A percentile compares a stretch with the other conserved stretches of the same genome.
Conservation (phyloP, 768 basidiomycete genomes). For the Tephrocybe sp. region DNA sequence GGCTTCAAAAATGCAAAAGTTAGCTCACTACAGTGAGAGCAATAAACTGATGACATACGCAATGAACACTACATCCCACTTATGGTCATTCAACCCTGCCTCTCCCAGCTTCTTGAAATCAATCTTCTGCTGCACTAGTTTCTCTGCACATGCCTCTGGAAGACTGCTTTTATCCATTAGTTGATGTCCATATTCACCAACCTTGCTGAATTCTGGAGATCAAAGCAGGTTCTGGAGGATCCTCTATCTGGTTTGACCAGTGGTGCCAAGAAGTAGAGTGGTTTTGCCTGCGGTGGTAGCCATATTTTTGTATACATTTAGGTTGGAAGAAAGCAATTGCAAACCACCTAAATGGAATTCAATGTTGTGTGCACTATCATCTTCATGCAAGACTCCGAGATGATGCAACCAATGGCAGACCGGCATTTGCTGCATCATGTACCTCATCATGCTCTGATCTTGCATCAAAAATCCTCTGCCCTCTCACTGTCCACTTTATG, state of each 20-base stretch:
- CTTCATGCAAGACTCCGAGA: too few species aligned
- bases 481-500: too few species aligned
- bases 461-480: too few species aligned
- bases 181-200: constrained; percentile 71
- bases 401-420: too few species aligned
- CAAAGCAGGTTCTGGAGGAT: constrained; percentile 63
- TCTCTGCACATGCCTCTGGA: constrained; percentile 40
- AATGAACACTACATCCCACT: too few species aligned
- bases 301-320: too few species aligned
- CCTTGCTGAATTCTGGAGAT: constrained; percentile 51
- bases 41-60: constrained; percentile 25
- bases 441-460: too few species aligned
- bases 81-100: constrained; percentile 48
- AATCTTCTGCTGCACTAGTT: constrained; percentile 66
- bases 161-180: constrained; percentile 47
- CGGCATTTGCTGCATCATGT: too few species aligned
- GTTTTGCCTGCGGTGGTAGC: constrained; percentile 29
- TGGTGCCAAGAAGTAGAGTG: constrained; percentile 76
- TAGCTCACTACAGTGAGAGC: not conserved
- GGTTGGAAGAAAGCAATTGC: too few species aligned
- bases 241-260: constrained; percentile 66
- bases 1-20: constrained; percentile 26
- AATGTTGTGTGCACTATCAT: too few species aligned
- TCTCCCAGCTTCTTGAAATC: constrained; percentile 68
- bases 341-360: too few species aligned